A percentile compares a stretch with the other conserved stretches of the same genome.
Evolutionary conservation across 768 basidiomycete species (phyloP).

Genomic region (Naematelia encephala): DNA sequence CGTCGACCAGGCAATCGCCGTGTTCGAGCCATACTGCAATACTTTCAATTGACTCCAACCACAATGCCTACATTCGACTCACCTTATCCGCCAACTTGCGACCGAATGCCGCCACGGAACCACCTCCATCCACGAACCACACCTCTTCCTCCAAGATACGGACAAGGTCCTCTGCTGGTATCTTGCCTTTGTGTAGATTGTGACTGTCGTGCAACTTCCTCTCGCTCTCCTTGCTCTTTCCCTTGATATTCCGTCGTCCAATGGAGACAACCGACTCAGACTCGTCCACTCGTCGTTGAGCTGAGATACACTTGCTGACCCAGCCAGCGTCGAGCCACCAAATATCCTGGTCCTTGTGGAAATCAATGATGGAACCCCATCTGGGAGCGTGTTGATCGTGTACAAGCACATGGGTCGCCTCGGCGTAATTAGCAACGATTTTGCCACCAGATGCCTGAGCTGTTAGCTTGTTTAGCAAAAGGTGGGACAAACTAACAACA

Average conservation of each 20-base stretch:
- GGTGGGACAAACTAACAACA: conserved; percentile 5
- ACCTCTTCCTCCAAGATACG: neutral
- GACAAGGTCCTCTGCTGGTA: neutral
- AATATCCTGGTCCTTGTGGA: neutral
- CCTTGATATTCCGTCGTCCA: neutral
- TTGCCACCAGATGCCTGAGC: conserved; percentile 16
- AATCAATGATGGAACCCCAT: conserved; percentile 20
- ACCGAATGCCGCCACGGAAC: neutral
- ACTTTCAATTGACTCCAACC: neutral
- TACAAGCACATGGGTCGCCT: conserved; percentile 29
- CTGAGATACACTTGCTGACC: conserved; percentile 6
- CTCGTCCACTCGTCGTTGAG: neutral
- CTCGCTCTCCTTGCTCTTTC: too few relatives aligned
- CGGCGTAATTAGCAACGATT: conserved; percentile 12
- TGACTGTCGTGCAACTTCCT: neutral
- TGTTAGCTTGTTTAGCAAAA: neutral
- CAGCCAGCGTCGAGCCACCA: conserved; percentile 1
- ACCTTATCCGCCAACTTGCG: neutral
- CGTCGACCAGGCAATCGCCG: neutral
- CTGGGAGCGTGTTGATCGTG: conserved; percentile 14
- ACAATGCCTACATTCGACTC: neutral
- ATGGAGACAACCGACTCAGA: neutral
- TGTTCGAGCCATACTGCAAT: neutral
- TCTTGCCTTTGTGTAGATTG: neutral
- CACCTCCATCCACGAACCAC: neutral